A percentile compares a stretch with the other conserved stretches of the same genome.
Conservation (phyloP, 257 asterid species). For the Solanum rostratum region DNA sequence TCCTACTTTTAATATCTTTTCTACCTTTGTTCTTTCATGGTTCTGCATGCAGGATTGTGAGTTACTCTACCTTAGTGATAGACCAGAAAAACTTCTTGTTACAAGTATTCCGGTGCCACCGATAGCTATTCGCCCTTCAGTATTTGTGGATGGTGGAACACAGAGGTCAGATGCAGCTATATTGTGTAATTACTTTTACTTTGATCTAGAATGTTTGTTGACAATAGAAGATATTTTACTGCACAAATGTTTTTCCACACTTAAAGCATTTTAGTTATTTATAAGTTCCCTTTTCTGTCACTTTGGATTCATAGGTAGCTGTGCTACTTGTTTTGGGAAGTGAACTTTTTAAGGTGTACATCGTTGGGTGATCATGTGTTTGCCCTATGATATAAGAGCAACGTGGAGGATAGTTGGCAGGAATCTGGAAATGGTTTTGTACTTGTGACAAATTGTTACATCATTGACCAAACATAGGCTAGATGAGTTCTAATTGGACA, state of each 20-base stretch:
- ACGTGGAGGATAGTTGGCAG: neutral
- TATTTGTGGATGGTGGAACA: constrained; percentile 76
- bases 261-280: neutral
- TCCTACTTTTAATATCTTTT: neutral
- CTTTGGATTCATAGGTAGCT: neutral
- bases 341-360: neutral
- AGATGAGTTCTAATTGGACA: neutral
- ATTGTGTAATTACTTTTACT: neutral
- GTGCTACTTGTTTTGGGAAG: neutral
- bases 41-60: constrained; percentile 64
- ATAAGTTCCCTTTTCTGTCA: neutral
- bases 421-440: neutral
- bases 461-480: neutral
- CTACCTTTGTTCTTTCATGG: neutral
- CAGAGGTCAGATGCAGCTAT: constrained; percentile 38
- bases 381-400: neutral
- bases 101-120: constrained; percentile 87
- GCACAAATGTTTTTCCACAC: neutral
- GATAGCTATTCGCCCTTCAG: constrained; percentile 84
- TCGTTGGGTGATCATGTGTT: neutral
- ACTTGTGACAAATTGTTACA: neutral
- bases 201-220: neutral
- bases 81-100: constrained; percentile 83
- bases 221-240: neutral
- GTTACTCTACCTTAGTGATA: constrained; percentile 63